Evolutionary conservation across 1,284 basidiomycete species (phyloP).

Genomic region (Phenoliferia sp.): DNA sequence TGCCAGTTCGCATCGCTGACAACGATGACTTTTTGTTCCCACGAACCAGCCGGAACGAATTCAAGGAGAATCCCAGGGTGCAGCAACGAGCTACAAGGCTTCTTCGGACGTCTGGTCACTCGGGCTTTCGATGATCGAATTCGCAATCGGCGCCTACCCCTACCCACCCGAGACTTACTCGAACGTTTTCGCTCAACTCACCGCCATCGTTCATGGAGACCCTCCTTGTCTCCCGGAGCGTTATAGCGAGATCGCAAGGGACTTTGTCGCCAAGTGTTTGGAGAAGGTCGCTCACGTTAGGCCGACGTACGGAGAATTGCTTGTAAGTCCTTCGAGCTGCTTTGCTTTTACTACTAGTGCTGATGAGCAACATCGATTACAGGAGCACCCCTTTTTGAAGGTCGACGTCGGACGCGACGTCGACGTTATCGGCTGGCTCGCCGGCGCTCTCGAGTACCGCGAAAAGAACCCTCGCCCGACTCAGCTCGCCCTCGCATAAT

Average conservation of each 20-base stretch:
- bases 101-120: constrained; percentile 98
- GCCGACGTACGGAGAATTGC: constrained; percentile 77
- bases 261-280: constrained; percentile 54
- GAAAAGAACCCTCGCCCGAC: constrained; percentile 16
- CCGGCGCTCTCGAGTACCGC: constrained; percentile 50
- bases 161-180: constrained; percentile 93
- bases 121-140: constrained; percentile 91
- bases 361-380: not conserved
- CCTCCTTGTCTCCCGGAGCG: constrained; percentile 65
- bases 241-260: constrained; percentile 42
- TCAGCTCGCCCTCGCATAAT: constrained; percentile 13
- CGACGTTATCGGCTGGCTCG: constrained; percentile 62
- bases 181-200: constrained; percentile 93
- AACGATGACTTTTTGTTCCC: not conserved
- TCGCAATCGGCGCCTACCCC: constrained; percentile 86
- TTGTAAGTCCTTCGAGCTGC: constrained; percentile 49
- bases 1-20: not conserved
- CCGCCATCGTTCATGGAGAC: constrained; percentile 91
- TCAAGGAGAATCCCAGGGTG: constrained; percentile 84
- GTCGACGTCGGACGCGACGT: constrained; percentile 41
- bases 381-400: constrained; percentile 66
- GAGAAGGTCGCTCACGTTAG: constrained; percentile 70
- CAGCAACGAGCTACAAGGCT: constrained; percentile 85
- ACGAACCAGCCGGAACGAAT: constrained; percentile 78
- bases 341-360: not conserved